Evolutionary conservation across 352 stramenopile species (phyloP), one percentile per base, ranked within the genome.

Genomic region (Phytophthora vignae): DNA sequence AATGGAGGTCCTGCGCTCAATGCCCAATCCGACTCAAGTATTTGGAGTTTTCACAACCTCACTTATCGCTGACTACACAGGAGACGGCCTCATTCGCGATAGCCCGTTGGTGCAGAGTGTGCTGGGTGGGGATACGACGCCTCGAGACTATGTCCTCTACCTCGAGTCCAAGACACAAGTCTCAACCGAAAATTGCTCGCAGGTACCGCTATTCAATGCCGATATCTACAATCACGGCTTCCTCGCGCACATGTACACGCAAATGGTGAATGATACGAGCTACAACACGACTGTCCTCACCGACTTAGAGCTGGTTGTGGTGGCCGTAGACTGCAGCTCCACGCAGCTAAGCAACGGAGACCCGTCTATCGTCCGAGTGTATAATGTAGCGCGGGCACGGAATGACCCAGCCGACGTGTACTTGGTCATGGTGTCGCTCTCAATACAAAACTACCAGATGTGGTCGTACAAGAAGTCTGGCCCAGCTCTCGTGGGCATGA

Each of bases 311-410:
- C 69, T 89, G 6, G 67, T 89, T 10, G 46, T 74, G 3, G 71
- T 80, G 0, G 60, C 85, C 0, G 72, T 87, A 2, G 81, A 89
- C 62, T 89, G 81, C 55, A 73, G 64, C 2, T 79, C 50, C 1
- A 63, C 48, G 0, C 46, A 61, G 17, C 53, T 88, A 11, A 15
- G 64, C 9, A 33, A 53, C 0, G 48, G 38, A 10, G 55, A 66
- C 52, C 36, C 49, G 1, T 69, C 69, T 3, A 55, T 44, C 1
- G 68, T 67, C 10, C 67, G 53, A 1, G 71, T 74, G 33, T 77
- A 69, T 60, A 82, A 75, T 53, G 33, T 84, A 9, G 57, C 69
- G 2, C 71, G 67, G 15, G 57, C 29, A 0, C 42, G 3, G 1
- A 36, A 48, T 0, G 55, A 69, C 12, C 65, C 74, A 2, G 56